A percentile compares a stretch with the other conserved stretches of the same genome.
Evolutionary conservation across 306 rosid genomes (phyloP).

Genomic region (Abrus pulchellus): DNA sequence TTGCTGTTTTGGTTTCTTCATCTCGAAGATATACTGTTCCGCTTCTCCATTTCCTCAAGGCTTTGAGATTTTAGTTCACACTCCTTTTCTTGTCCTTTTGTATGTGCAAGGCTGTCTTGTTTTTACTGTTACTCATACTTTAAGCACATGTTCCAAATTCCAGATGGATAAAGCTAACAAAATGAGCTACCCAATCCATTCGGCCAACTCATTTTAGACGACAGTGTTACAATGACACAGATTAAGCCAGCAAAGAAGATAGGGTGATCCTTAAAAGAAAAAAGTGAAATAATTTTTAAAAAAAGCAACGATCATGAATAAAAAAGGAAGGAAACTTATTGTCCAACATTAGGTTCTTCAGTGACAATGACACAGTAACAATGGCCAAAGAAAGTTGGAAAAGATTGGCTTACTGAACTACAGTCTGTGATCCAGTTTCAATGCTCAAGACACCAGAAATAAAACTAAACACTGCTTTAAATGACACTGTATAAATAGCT

Average conservation of each 20-base stretch:
- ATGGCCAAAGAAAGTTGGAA: constrained; percentile 36
- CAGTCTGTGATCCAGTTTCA: constrained; percentile 44
- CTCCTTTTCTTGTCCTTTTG: background rate
- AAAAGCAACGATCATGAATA: constrained; percentile 27
- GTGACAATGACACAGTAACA: constrained; percentile 39
- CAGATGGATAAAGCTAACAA: too few relatives aligned
- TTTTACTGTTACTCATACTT: background rate
- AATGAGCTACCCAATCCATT: too few relatives aligned
- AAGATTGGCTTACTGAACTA: constrained; percentile 45
- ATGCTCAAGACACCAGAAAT: constrained; percentile 42
- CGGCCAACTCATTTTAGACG: too few relatives aligned
- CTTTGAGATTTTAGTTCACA: background rate
- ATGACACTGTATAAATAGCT: constrained; percentile 43
- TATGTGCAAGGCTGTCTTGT: background rate
- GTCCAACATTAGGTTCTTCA: constrained; percentile 37
- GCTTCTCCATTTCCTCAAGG: background rate
- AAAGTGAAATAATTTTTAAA: constrained; percentile 1
- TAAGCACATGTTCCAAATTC: background rate
- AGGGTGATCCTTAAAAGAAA: background rate
- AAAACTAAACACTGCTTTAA: constrained; percentile 48
- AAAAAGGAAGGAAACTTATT: constrained; percentile 25
- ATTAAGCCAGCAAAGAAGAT: background rate
- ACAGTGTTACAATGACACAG: background rate
- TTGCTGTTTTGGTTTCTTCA: background rate
- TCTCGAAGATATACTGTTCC: background rate